Conservation (phyloP, 257 asterid species). For the Solanum ossicruentum region DNA sequence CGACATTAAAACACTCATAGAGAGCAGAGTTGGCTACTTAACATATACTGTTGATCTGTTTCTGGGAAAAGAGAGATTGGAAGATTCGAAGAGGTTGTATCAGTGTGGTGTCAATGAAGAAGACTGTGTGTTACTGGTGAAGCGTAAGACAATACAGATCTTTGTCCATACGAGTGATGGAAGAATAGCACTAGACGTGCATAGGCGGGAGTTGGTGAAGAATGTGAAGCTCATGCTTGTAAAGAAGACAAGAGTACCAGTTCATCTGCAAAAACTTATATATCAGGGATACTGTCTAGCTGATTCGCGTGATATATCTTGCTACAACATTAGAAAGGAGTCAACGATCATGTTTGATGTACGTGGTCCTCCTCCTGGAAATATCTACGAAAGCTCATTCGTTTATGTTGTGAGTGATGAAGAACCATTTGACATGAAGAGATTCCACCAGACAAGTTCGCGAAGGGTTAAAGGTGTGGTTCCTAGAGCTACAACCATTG, state of each 20-base stretch:
- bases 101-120: neutral
- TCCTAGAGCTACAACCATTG: neutral
- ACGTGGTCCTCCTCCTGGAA: neutral
- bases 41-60: neutral
- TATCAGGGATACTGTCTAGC: slow-evolving; percentile 1
- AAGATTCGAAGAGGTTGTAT: neutral
- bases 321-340: neutral
- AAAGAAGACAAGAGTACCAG: neutral
- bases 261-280: neutral
- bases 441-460: neutral
- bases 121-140: neutral
- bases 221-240: slow-evolving; percentile 4
- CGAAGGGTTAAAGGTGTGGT: too few relatives aligned
- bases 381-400: too few relatives aligned
- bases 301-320: slow-evolving; percentile 4
- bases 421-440: neutral
- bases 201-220: neutral
- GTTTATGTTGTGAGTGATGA: too few relatives aligned
- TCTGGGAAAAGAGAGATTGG: neutral
- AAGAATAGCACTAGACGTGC: neutral
- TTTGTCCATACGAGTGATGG: neutral
- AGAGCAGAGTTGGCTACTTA: slow-evolving; percentile 4
- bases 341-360: neutral
- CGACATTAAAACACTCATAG: slow-evolving; percentile 8
- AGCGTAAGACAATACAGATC: neutral